Evolutionary conservation across 495 filamentous ascomycete genomes (phyloP).

Genomic region (Wilcoxina mikolae): DNA sequence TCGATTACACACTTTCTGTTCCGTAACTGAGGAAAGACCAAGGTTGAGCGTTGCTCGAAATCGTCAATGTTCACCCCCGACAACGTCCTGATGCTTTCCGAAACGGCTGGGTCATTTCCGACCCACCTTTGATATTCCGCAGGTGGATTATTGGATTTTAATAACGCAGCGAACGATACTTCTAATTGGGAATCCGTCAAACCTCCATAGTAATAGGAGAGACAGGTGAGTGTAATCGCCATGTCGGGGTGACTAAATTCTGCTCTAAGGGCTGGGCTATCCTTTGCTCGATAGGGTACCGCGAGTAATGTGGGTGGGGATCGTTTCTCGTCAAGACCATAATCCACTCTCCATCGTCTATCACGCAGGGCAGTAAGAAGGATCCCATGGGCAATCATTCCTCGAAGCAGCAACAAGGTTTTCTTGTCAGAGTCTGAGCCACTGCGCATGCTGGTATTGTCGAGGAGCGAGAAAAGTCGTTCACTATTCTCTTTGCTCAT

Average conservation of each 20-base stretch:
- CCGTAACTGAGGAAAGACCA: conserved; percentile 41
- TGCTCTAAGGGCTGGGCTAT: conserved; percentile 43
- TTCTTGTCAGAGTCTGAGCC: too few relatives aligned
- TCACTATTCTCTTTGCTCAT: not conserved
- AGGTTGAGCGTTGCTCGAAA: conserved; percentile 20
- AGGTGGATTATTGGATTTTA: conserved; percentile 41
- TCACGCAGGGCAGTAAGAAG: conserved; percentile 40
- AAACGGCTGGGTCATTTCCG: conserved; percentile 29
- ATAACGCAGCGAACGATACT: conserved; percentile 36
- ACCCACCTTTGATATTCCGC: conserved; percentile 44
- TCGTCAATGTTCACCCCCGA: conserved; percentile 49
- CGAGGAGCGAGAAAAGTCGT: not conserved
- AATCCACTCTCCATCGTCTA: conserved; percentile 56
- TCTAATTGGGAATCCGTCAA: conserved; percentile 41
- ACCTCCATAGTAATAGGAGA: conserved; percentile 56
- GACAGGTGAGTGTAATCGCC: conserved; percentile 48
- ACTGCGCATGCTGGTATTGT: not conserved
- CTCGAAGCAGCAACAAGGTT: conserved; percentile 42
- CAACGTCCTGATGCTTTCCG: conserved; percentile 32
- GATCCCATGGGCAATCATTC: conserved; percentile 44
- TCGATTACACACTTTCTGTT: conserved; percentile 42
- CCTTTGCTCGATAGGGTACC: conserved; percentile 61
- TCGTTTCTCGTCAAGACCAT: conserved; percentile 40
- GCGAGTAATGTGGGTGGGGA: conserved; percentile 38
- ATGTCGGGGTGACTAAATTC: conserved; percentile 68